Evolutionary conservation across 73 alveolate genomes (phyloP).

Genomic region (Tetrahymena malaccensis): DNA sequence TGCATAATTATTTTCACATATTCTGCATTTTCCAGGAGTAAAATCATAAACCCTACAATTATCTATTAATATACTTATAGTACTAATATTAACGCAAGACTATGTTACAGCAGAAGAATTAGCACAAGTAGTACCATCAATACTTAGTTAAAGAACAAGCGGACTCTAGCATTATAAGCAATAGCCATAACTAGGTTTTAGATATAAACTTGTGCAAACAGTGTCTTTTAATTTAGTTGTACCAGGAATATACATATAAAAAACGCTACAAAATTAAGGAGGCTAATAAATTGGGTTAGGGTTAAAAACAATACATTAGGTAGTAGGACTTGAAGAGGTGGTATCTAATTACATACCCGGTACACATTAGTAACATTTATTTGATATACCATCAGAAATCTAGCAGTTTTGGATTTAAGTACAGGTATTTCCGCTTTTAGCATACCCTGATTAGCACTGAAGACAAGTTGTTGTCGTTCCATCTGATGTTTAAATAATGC

Average conservation of each 20-base stretch:
- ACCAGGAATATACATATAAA: not conserved
- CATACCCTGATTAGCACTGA: not conserved
- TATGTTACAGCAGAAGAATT: not conserved
- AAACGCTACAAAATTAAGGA: not conserved
- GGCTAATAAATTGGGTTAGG: not conserved
- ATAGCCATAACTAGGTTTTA: not conserved
- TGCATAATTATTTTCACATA: not conserved
- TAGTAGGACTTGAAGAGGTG: not conserved
- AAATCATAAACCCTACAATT: not conserved
- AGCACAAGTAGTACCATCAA: not conserved
- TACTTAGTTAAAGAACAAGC: not conserved
- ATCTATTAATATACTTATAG: not conserved
- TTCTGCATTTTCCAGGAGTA: not conserved
- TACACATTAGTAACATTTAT: not conserved
- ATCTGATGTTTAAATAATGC: not conserved
- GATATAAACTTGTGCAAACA: not conserved
- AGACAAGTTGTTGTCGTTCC: not conserved
- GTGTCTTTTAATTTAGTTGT: not conserved
- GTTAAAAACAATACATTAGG: not conserved
- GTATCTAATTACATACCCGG: not conserved
- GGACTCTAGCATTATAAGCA: not conserved
- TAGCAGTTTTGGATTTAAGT: not conserved
- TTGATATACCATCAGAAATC: not conserved
- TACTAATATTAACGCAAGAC: not conserved
- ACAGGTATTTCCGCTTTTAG: not conserved